Evolutionary conservation across 257 asterid species (phyloP).

Genomic region (Solanum habrochaites): DNA sequence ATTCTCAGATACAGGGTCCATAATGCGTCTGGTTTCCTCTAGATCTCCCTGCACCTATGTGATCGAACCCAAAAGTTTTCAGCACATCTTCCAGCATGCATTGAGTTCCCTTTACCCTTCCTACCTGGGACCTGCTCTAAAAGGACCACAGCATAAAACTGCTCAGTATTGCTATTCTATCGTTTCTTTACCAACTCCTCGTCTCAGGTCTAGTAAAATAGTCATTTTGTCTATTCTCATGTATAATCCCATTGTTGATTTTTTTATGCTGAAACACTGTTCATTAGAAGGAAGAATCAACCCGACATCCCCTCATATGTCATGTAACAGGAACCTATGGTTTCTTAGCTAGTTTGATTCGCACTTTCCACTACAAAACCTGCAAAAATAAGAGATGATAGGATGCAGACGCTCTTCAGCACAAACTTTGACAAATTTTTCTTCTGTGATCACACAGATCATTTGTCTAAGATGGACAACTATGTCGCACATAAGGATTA

Average conservation of each 20-base stretch:
- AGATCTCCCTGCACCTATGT: slow-evolving; percentile 98
- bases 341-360: too few relatives aligned
- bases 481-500: too few relatives aligned
- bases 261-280: neutral
- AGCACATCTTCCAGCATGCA: slow-evolving; percentile 62
- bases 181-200: too few relatives aligned
- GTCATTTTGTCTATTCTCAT: neutral
- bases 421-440: too few relatives aligned
- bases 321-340: too few relatives aligned
- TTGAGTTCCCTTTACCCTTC: slow-evolving; percentile 99
- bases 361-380: too few relatives aligned
- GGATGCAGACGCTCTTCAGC: too few relatives aligned
- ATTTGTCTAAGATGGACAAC: too few relatives aligned
- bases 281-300: neutral
- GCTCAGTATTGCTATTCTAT: too few relatives aligned
- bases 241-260: neutral
- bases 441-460: too few relatives aligned
- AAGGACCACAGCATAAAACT: slow-evolving; percentile 13
- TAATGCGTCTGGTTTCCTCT: slow-evolving; percentile 74
- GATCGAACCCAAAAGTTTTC: slow-evolving; percentile 70
- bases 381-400: too few relatives aligned
- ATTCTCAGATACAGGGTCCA: slow-evolving; percentile 41
- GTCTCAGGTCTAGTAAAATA: neutral
- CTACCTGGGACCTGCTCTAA: slow-evolving; percentile 99
- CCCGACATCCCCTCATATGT: neutral